phyloP scores from a whole-genome alignment of 768 basidiomycete genomes.

The Termitomyces sp. region DNA sequence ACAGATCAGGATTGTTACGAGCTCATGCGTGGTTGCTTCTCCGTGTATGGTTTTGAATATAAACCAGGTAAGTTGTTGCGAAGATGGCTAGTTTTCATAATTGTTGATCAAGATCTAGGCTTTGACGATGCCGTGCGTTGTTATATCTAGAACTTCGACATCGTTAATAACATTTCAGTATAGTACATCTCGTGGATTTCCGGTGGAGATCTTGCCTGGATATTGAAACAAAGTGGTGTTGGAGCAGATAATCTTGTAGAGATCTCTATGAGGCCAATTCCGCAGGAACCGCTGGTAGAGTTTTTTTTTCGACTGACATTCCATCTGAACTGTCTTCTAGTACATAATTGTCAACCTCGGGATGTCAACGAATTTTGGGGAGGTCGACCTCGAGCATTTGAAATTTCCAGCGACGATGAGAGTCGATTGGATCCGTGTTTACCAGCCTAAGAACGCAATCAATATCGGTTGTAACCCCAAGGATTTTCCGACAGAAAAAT shows the following conservation, averaged over 20 bases:
- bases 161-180: neutral
- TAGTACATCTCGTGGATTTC: constrained; percentile 82
- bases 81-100: neutral
- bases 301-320: neutral
- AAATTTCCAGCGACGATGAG: constrained; percentile 70
- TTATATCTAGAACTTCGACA: neutral
- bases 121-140: constrained; percentile 48
- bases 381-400: constrained; percentile 65
- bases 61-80: constrained; percentile 40
- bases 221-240: constrained; percentile 57
- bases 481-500: constrained; percentile 72
- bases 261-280: constrained; percentile 64
- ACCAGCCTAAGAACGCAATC: constrained; percentile 63
- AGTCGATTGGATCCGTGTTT: constrained; percentile 88
- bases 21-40: constrained; percentile 44
- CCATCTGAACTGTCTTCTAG: constrained; percentile 28
- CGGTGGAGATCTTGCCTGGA: constrained; percentile 61
- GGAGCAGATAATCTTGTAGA: constrained; percentile 47
- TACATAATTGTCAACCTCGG: constrained; percentile 85
- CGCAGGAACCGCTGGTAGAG: constrained; percentile 79
- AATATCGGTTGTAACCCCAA: constrained; percentile 86
- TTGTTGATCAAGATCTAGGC: constrained; percentile 19
- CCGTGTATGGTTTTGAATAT: constrained; percentile 81
- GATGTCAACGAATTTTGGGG: constrained; percentile 72
- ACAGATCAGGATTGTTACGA: constrained; percentile 71